phyloP scores from a whole-genome alignment of 345 rosid genomes.

The Salix brachista region DNA sequence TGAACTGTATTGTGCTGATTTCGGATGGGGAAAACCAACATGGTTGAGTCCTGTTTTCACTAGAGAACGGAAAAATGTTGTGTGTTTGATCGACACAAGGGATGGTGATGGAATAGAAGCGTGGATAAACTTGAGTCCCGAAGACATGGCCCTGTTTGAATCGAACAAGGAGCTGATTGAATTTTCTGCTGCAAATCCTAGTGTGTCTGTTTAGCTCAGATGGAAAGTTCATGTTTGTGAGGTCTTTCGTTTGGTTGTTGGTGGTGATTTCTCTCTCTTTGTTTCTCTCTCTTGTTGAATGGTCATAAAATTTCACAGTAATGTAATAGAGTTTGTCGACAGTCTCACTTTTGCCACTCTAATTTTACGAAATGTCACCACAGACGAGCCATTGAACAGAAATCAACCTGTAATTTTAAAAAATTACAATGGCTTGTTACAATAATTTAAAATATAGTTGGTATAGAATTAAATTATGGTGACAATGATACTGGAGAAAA shows the following conservation, averaged over 20 bases:
- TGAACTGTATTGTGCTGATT: constrained; percentile 2
- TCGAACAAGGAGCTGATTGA: constrained; percentile 6
- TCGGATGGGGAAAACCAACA: constrained; percentile 16
- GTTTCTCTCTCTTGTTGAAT: too few relatives aligned
- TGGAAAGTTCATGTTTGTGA: too few relatives aligned
- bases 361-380: not conserved
- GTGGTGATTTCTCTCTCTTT: too few relatives aligned
- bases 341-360: not conserved
- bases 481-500: too few relatives aligned
- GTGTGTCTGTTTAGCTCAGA: not conserved
- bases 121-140: constrained; percentile 4
- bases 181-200: constrained; percentile 11
- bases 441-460: too few relatives aligned
- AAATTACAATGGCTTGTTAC: too few relatives aligned
- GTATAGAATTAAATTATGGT: too few relatives aligned
- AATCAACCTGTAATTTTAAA: not conserved
- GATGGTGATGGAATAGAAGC: constrained; percentile 17
- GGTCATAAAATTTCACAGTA: too few relatives aligned
- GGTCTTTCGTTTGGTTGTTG: too few relatives aligned
- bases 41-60: not conserved
- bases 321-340: not conserved
- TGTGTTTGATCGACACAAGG: constrained; percentile 4
- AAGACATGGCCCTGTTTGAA: constrained; percentile 1
- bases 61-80: not conserved
- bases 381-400: too few relatives aligned